Evolutionary conservation across 2,329 filamentous ascomycete species (phyloP), one percentile per base, ranked within the genome.

Genomic region (Sclerotinia nivalis): DNA sequence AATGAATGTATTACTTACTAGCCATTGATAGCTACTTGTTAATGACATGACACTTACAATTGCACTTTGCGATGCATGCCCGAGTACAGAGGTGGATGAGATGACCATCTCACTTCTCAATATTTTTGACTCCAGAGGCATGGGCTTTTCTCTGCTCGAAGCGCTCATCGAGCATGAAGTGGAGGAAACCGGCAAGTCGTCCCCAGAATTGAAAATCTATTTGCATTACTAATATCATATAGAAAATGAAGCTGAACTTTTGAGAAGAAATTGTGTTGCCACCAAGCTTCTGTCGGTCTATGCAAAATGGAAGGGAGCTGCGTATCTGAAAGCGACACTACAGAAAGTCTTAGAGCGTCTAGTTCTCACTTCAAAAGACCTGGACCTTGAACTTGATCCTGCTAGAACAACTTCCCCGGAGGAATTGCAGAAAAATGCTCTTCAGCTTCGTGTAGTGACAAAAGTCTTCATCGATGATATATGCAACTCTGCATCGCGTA

Each of bases 401-500:
- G 83, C 86, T 0, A 84, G 88, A 70, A 86, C 89, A 4, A 79
- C 80, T 49, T 88, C 87, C 0, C 80, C 83, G 1, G 88, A 91
- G 73, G 88, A 91, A 74, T 80, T 91, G 3, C 82, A 89, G 75
- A 89, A 88, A 75, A 91, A 91, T 76, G 87, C 88, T 3, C 78
- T 88, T 20, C 88, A 91, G 75, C 82, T 91, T 55, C 85, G 87
- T 66, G 87, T 89, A 47, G 88, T 91, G 12, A 88, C 89, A 1
- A 89, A 90, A 74, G 88, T 91, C 7, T 91, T 91, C 74, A 90
- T 91, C 68, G 88, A 91, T 68, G 88, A 90, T 73, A 91, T 91
- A 28, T 89, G 88, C 73, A 85, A 85, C 61, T 91, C 89, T 2
- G 84, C 86, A 6, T 78, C 83, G 13, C 86, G 82, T 73, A 89